A percentile compares a stretch with the other conserved stretches of the same genome.
Conservation (phyloP, 306 rosid genomes). For the Quercus agrifolia region DNA sequence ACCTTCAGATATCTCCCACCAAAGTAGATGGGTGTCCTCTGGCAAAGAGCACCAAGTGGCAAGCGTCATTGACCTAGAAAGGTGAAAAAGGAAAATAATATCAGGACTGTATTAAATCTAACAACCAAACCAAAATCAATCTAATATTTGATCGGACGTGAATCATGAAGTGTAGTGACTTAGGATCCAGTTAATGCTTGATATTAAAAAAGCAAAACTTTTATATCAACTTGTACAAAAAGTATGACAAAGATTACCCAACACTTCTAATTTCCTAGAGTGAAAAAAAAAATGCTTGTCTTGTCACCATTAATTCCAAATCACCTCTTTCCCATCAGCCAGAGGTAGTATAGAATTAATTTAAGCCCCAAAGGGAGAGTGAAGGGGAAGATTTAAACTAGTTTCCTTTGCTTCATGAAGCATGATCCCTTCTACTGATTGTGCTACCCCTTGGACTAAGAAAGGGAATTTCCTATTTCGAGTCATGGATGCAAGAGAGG, state of each 20-base stretch:
- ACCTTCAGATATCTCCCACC: conserved; percentile 94
- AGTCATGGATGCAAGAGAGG: neutral
- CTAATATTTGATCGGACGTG: neutral
- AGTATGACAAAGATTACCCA: neutral
- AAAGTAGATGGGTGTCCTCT: conserved; percentile 54
- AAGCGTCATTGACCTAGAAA: conserved; percentile 58
- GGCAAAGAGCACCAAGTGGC: conserved; percentile 48
- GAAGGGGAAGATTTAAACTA: too few relatives aligned
- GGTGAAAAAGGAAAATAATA: conserved; percentile 5
- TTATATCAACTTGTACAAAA: neutral
- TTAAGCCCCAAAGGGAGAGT: too few relatives aligned
- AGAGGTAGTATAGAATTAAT: too few relatives aligned
- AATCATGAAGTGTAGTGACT: neutral
- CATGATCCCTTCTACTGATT: too few relatives aligned
- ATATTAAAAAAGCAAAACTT: neutral
- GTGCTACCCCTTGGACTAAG: too few relatives aligned
- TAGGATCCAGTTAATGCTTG: neutral
- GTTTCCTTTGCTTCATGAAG: too few relatives aligned
- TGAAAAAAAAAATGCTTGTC: neutral
- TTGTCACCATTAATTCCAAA: neutral
- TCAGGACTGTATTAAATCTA: conserved; percentile 17
- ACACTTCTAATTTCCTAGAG: neutral
- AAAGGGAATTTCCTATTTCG: neutral
- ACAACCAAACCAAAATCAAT: neutral
- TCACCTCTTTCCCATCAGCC: neutral